These are phyloP conservation scores for Acacia acuminata DNA, from an alignment of 306 rosid genomes.

Conservation along the genomic window DNA sequence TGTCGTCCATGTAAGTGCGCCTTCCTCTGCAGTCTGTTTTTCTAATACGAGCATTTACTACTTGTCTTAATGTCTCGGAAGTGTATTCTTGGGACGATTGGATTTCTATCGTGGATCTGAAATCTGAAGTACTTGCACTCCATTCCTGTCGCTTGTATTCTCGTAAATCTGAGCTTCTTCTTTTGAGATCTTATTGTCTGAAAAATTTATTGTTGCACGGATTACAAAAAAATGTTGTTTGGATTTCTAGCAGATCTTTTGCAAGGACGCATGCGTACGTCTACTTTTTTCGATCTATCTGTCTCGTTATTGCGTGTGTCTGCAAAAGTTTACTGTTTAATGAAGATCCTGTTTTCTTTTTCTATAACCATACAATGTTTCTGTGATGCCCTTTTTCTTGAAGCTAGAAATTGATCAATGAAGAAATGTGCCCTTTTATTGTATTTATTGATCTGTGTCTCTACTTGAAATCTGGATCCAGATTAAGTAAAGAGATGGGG, in stretches of 20 bases:
- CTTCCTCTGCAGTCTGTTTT: background rate
- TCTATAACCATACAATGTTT: background rate
- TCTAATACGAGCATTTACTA: background rate
- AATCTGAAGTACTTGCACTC: background rate
- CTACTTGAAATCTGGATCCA: constrained; percentile 1
- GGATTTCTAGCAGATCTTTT: constrained; percentile 8
- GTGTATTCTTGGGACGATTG: background rate
- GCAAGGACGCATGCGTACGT: background rate
- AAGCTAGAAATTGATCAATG: background rate
- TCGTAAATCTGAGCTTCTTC: background rate
- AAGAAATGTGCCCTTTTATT: background rate
- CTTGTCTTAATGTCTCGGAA: background rate
- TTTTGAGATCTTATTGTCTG: background rate
- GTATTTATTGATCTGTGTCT: background rate
- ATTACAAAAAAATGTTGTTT: background rate
- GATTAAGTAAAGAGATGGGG: constrained; percentile 50
- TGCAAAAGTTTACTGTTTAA: background rate
- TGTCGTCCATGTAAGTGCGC: constrained; percentile 1
- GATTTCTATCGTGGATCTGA: background rate
- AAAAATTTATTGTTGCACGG: background rate
- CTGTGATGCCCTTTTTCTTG: background rate
- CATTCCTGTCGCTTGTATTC: background rate
- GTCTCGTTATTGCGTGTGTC: background rate
- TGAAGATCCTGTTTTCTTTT: background rate
- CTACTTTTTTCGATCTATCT: background rate